A percentile compares a stretch with the other conserved stretches of the same genome.
These are phyloP conservation scores for Corylus avellana DNA, from an alignment of 306 rosid species.

Conservation along the genomic window DNA sequence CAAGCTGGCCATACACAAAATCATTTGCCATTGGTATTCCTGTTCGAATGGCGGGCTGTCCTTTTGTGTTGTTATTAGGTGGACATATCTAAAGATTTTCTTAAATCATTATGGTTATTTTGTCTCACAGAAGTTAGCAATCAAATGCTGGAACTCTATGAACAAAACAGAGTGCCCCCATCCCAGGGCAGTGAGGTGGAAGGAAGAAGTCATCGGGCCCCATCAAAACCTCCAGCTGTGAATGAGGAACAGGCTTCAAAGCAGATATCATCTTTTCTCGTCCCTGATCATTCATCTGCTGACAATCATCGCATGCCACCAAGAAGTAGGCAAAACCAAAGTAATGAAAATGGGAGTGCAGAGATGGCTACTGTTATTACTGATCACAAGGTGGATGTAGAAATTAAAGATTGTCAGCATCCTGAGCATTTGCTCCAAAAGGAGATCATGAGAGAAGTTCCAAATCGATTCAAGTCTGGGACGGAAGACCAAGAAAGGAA, in stretches of 20 bases:
- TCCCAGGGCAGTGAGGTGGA: conserved; percentile 60
- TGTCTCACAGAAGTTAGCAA: conserved; percentile 87
- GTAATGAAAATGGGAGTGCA: conserved; percentile 57
- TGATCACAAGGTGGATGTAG: conserved; percentile 58
- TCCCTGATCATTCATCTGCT: conserved; percentile 48
- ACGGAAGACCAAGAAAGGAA: conserved; percentile 60
- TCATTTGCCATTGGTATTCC: background rate
- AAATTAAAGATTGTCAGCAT: conserved; percentile 52
- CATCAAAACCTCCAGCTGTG: conserved; percentile 48
- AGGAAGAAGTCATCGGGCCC: conserved; percentile 53
- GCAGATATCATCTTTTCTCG: conserved; percentile 54
- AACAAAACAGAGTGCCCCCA: conserved; percentile 78
- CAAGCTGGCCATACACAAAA: background rate
- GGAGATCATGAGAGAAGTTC: conserved; percentile 53
- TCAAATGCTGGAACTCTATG: conserved; percentile 97
- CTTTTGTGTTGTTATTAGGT: background rate
- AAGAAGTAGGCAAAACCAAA: conserved; percentile 46
- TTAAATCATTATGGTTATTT: background rate
- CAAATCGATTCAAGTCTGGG: conserved; percentile 42
- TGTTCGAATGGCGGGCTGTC: background rate
- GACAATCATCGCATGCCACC: conserved; percentile 52
- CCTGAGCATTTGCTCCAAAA: conserved; percentile 36
- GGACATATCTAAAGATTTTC: background rate
- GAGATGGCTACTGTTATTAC: conserved; percentile 42
- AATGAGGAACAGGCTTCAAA: conserved; percentile 71